These are phyloP conservation scores for Botrytis fragariae DNA, from an alignment of 2,329 filamentous ascomycete genomes.

Conservation along the genomic window DNA sequence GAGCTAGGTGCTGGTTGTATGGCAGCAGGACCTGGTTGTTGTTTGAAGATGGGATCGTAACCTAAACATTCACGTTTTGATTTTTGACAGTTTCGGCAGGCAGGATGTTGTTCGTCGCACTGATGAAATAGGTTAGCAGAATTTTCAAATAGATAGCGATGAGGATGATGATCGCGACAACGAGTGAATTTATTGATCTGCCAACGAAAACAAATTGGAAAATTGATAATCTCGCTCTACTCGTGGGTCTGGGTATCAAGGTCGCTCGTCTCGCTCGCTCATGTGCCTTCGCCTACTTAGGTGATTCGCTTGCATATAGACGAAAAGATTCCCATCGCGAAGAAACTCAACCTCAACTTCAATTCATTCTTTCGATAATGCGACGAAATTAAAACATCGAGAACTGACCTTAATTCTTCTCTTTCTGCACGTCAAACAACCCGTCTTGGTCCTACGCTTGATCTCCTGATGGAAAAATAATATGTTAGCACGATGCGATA, in stretches of 20 bases:
- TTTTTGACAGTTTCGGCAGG: slow-evolving; percentile 87
- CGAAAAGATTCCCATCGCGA: slow-evolving; percentile 39
- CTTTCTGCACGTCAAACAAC: slow-evolving; percentile 64
- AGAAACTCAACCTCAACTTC: slow-evolving; percentile 32
- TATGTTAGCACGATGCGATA: slow-evolving; percentile 32
- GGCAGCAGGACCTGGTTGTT: slow-evolving; percentile 61
- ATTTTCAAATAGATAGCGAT: slow-evolving; percentile 17
- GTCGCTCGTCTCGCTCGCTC: slow-evolving; percentile 30
- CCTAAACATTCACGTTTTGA: slow-evolving; percentile 83
- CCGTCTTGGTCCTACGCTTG: slow-evolving; percentile 71
- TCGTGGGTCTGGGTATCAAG: slow-evolving; percentile 21
- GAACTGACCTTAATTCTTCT: slow-evolving; percentile 69
- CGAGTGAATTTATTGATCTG: slow-evolving; percentile 10
- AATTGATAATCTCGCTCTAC: slow-evolving; percentile 20
- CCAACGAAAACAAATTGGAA: slow-evolving; percentile 12
- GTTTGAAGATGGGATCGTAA: slow-evolving; percentile 85
- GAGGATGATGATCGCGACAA: slow-evolving; percentile 11
- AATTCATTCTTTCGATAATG: slow-evolving; percentile 29
- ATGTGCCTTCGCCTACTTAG: slow-evolving; percentile 41
- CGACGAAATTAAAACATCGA: slow-evolving; percentile 26
- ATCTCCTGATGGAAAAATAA: slow-evolving; percentile 53
- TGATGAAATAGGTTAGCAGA: slow-evolving; percentile 42
- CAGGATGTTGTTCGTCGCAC: slow-evolving; percentile 95
- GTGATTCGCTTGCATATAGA: slow-evolving; percentile 40
- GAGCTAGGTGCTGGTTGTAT: slow-evolving; percentile 67